Evolutionary conservation across 2,329 filamentous ascomycete genomes (phyloP).

Genomic region (Epichloe typhina): DNA sequence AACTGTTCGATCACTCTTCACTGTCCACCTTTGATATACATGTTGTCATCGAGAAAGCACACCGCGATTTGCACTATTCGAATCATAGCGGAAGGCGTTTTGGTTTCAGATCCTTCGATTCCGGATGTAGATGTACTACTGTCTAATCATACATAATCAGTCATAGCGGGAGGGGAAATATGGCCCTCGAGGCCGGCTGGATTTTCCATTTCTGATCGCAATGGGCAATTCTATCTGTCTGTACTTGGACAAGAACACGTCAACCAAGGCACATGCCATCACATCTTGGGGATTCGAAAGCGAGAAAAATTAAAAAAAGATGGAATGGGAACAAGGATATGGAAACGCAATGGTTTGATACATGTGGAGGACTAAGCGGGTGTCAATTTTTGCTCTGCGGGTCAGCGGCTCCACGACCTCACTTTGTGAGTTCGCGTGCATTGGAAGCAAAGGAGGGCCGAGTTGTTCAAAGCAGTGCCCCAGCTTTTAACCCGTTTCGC

Average conservation of each 20-base stretch:
- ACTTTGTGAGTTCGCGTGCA: background rate
- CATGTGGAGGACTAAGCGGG: constrained; percentile 10
- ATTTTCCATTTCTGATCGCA: constrained; percentile 4
- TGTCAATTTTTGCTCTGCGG: constrained; percentile 9
- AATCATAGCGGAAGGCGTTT: constrained; percentile 46
- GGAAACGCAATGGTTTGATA: background rate
- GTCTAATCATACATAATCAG: constrained; percentile 38
- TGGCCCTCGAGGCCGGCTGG: background rate
- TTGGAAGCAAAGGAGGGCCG: background rate
- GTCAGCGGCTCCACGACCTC: constrained; percentile 5
- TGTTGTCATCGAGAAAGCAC: constrained; percentile 18
- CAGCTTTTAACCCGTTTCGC: background rate
- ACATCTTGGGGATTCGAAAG: constrained; percentile 21
- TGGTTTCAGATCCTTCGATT: constrained; percentile 35
- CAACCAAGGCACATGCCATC: constrained; percentile 16
- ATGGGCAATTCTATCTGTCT: constrained; percentile 6
- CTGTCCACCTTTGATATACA: constrained; percentile 17
- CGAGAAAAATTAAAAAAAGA: constrained; percentile 11
- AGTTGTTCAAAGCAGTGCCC: background rate
- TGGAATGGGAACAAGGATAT: constrained; percentile 12
- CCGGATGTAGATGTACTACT: constrained; percentile 37
- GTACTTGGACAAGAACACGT: constrained; percentile 7
- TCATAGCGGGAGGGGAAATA: constrained; percentile 2
- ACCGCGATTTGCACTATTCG: constrained; percentile 24
- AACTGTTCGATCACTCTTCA: constrained; percentile 14